These are phyloP conservation scores for Bipolaris zeicola DNA, from an alignment of 2,329 filamentous ascomycete genomes.

Conservation along the genomic window DNA sequence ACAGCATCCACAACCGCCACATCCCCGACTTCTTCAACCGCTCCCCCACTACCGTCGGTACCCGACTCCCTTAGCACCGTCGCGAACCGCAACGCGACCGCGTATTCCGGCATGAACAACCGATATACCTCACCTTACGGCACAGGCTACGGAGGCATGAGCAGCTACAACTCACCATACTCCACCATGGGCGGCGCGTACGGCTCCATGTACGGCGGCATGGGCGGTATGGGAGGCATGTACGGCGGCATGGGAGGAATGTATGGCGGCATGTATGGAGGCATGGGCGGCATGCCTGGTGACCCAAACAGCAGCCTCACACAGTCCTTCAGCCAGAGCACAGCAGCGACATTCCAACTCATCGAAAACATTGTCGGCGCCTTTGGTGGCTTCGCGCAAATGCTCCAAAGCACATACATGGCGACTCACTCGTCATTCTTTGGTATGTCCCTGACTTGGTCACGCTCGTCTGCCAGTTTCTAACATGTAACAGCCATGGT, in stretches of 20 bases:
- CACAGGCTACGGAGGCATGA: conserved; percentile 55
- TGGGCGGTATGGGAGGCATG: conserved; percentile 49
- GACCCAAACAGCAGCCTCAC: conserved; percentile 90
- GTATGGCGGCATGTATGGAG: conserved; percentile 56
- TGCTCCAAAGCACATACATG: conserved; percentile 99
- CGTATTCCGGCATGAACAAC: conserved; percentile 72
- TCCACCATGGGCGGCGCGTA: conserved; percentile 56
- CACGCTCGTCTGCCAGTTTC: neutral
- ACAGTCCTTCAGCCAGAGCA: conserved; percentile 93
- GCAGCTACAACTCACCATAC: conserved; percentile 61
- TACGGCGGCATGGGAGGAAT: conserved; percentile 44
- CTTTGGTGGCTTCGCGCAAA: conserved; percentile 97
- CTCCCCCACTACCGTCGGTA: conserved; percentile 78
- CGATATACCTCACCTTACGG: conserved; percentile 59
- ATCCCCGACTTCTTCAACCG: conserved; percentile 44
- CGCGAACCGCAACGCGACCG: conserved; percentile 86
- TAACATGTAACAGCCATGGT: conserved; percentile 74
- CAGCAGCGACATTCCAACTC: conserved; percentile 96
- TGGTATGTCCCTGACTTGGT: conserved; percentile 62
- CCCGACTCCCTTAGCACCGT: conserved; percentile 78
- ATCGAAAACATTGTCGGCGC: conserved; percentile 96
- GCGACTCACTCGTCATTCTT: conserved; percentile 99
- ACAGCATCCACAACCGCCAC: conserved; percentile 50
- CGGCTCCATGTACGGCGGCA: conserved; percentile 49
- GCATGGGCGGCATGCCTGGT: conserved; percentile 49